Percentiles rank a stretch among this genome's conserved stretches.
phyloP scores from a whole-genome alignment of 345 rosid species.

The Eutrema yunnanense region DNA sequence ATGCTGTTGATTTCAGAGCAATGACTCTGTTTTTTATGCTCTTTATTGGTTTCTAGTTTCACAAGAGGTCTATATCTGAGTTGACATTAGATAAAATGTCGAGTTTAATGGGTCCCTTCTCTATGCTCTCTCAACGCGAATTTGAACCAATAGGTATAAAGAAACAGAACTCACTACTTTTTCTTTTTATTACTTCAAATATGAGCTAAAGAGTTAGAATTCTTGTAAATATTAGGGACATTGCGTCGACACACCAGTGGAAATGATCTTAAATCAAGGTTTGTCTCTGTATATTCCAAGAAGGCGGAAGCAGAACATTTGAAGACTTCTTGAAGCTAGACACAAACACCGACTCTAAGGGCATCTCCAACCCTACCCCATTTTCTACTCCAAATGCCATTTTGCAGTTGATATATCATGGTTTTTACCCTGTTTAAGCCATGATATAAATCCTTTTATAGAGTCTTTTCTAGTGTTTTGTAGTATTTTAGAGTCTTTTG shows the following conservation, averaged over 20 bases:
- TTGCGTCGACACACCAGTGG: slow-evolving; percentile 47
- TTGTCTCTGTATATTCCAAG: slow-evolving; percentile 58
- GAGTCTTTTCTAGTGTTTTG: too few relatives aligned
- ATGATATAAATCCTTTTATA: too few relatives aligned
- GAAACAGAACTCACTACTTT: background rate
- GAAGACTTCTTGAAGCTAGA: slow-evolving; percentile 69
- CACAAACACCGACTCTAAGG: slow-evolving; percentile 70
- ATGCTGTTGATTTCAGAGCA: background rate
- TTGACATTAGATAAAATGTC: slow-evolving; percentile 66
- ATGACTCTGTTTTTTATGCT: background rate
- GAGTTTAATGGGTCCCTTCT: slow-evolving; percentile 63
- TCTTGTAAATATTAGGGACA: slow-evolving; percentile 37
- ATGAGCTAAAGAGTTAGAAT: background rate
- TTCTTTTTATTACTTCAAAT: background rate
- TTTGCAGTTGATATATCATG: too few relatives aligned
- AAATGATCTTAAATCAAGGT: slow-evolving; percentile 65
- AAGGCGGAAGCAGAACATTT: slow-evolving; percentile 54
- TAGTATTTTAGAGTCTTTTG: too few relatives aligned
- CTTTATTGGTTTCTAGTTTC: slow-evolving; percentile 38
- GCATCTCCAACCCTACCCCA: too few relatives aligned
- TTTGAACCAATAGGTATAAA: slow-evolving; percentile 44
- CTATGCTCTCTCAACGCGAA: slow-evolving; percentile 49
- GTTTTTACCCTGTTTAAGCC: too few relatives aligned
- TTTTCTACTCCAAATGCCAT: too few relatives aligned
- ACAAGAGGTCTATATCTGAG: slow-evolving; percentile 76